Base-by-base conservation (phyloP, 169 alveolate genomes). In the Perkinsus chesapeaki region DNA sequence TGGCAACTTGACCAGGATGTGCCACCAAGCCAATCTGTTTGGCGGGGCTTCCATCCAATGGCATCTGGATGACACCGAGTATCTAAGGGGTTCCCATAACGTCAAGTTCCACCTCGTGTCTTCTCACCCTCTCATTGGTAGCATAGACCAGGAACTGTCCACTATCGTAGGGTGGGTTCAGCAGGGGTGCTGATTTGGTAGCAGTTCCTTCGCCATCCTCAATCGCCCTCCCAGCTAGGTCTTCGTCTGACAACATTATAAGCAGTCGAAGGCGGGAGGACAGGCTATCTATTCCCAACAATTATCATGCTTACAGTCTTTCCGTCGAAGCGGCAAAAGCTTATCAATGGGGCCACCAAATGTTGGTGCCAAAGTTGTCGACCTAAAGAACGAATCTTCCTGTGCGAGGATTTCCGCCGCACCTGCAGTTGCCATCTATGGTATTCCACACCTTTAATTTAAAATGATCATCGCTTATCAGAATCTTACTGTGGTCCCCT, bases 1-100 rank as follows among this genome's bases (percentile, higher is more conserved):
- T 97, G 48, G 96, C 96, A 27, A 97, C 95, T 91, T 94, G 94
- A 23, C 96, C 97, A 47, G 98, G 98, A 94, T 97, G 99, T 36
- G 98, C 98, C 39, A 97, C 96, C 27, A 97, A 94, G 91, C 98
- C 98, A 98, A 97, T 97, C 37, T 97, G 95, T 94, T 97, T 96
- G 95, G 94, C 96, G 36, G 99, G 99, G 94, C 97, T 97, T 19
- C 98, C 98, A 94, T 97, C 98, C 27, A 97, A 95, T 20, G 98
- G 98, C 39, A 96, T 94, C 91, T 96, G 97, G 93, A 97, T 96
- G 3, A 97, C 93, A 16, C 99, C 99, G 39, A 97, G 95, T 16
- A 91, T 39, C 93, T 91, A 38, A 60, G 12, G 36, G 3, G 1
- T 16, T 23, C 82, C 31, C 82, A 27, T 20, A 3, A 60, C 36